These are phyloP conservation scores for Debaryomycetaceae sp. DNA, from an alignment of 1,139 yeast genomes.

Conservation along the genomic window DNA sequence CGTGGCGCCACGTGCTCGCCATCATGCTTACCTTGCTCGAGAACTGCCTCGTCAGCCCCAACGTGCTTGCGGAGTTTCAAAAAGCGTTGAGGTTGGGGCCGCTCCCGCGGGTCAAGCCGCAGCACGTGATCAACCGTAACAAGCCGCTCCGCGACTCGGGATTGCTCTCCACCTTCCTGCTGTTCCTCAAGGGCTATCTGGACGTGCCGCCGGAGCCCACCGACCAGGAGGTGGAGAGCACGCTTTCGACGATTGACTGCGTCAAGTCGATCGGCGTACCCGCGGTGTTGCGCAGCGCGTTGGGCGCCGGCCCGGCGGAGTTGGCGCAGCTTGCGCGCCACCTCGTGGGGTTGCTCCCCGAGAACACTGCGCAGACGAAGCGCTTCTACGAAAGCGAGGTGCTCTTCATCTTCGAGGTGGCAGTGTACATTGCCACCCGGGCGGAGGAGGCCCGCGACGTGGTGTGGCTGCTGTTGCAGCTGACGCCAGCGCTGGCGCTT, in stretches of 20 bases:
- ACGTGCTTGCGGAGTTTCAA: slow-evolving; percentile 63
- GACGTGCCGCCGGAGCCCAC: slow-evolving; percentile 91
- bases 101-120: slow-evolving; percentile 62
- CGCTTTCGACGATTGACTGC: slow-evolving; percentile 80
- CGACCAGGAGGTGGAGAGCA: slow-evolving; percentile 84
- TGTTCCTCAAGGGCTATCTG: slow-evolving; percentile 80
- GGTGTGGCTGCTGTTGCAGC: no score
- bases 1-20: slow-evolving; percentile 61
- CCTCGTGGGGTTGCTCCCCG: slow-evolving; percentile 29
- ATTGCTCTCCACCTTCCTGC: slow-evolving; percentile 81
- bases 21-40: slow-evolving; percentile 66
- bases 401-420: slow-evolving; percentile 52
- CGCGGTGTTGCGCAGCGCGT: slow-evolving; percentile 42
- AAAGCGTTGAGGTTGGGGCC: slow-evolving; percentile 44
- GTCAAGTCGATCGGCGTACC: slow-evolving; percentile 61
- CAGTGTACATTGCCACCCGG: slow-evolving; percentile 47
- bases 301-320: slow-evolving; percentile 1
- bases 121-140: slow-evolving; percentile 56
- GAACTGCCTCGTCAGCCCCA: slow-evolving; percentile 67
- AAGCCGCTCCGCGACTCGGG: slow-evolving; percentile 67
- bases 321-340: slow-evolving; percentile 17
- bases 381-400: slow-evolving; percentile 51
- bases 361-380: slow-evolving; percentile 27
- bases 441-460: slow-evolving; percentile 37
- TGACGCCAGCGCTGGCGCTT: no score